Base-by-base conservation (phyloP, 208 protist species). In the Crithidia bombi region DNA sequence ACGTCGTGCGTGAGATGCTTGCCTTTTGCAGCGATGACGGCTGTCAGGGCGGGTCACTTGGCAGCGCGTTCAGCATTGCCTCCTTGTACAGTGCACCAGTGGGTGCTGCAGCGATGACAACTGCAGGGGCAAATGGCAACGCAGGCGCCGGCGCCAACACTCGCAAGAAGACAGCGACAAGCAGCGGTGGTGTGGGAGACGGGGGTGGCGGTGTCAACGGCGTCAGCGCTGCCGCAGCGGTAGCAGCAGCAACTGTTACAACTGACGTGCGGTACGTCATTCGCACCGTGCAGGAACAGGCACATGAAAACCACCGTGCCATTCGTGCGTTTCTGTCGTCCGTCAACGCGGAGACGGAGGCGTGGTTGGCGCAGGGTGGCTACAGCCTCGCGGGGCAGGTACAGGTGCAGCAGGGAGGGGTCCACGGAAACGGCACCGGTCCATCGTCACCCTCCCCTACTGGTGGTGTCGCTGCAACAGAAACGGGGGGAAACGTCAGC, bases 1-100 rank as follows among this genome's bases (percentile, higher is more conserved):
- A 75, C 59, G 65, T 84, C 32, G 78, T 92, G 59, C 79, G 79
- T 30, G 63, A 77, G 58, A 65, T 92, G 46, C 44, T 92, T 21
- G 39, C 52, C 14, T 46, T 68, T 39, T 75, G 77, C 64, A 81
- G 76, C 57, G 77, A 74, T 25, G 57, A 69, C n/a, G n/a, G n/a
- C 57, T 52, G 47, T 2, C 71, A 63, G 15, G 67, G 69, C 36
- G 65, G 62, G 47, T 23, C 80, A n/a, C 71, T 62, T 2, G 58
- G 38, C 14, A 61, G 51, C 9, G 79, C 63, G n/a, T 47, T 39
- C 3, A 59, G 47, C 28, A 47, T n/a, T n/a, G n/a, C n/a, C n/a
- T n/a, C n/a, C n/a, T n/a, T n/a, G n/a, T n/a, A 21, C 5, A 54
- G 32, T 44, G 41, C 32, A 78, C 39, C 33, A 59, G 30, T 23